These are phyloP conservation scores for Eucalyptus paniculata DNA, from an alignment of 345 rosid genomes.

Conservation along the genomic window DNA sequence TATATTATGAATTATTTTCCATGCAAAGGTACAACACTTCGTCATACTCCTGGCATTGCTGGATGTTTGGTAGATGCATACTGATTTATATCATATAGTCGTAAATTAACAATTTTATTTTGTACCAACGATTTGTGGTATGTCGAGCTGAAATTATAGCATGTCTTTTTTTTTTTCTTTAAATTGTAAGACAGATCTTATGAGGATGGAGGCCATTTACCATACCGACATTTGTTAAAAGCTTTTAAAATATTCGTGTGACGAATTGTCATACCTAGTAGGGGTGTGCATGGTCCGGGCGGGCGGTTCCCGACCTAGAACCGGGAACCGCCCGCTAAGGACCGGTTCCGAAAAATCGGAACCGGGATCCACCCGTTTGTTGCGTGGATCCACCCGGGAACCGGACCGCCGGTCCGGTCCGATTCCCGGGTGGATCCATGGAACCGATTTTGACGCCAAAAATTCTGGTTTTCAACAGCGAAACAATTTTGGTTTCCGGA, in stretches of 20 bases:
- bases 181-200: background rate
- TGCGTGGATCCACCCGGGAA: too few species aligned
- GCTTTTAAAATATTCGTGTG: background rate
- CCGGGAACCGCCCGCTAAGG: too few species aligned
- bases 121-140: background rate
- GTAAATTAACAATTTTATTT: background rate
- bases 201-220: background rate
- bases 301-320: too few species aligned
- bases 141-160: background rate
- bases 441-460: too few species aligned
- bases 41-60: background rate
- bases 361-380: too few species aligned
- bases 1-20: background rate
- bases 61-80: background rate
- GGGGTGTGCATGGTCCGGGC: too few species aligned
- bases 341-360: too few species aligned
- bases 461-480: too few species aligned
- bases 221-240: background rate
- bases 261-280: too few species aligned
- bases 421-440: too few species aligned
- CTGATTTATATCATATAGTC: background rate
- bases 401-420: too few species aligned
- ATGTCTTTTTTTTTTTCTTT: fast-evolving
- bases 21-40: background rate
- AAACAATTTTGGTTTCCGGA: too few species aligned